A percentile compares a stretch with the other conserved stretches of the same genome.
Evolutionary conservation across 306 rosid genomes (phyloP).

Genomic region (Sesbania bispinosa): DNA sequence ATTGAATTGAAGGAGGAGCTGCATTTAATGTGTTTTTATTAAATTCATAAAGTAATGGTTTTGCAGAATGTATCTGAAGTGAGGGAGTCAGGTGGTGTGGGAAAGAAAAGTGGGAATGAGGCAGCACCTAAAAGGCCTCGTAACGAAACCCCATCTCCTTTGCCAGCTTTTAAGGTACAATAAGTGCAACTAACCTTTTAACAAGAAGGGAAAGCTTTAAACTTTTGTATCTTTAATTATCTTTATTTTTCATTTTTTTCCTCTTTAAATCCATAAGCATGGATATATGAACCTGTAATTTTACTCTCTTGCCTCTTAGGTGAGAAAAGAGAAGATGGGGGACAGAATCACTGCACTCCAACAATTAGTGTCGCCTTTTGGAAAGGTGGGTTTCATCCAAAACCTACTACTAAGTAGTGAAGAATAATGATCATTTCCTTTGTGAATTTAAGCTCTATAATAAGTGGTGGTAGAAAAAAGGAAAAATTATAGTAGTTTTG

Average conservation of each 20-base stretch:
- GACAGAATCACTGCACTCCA: constrained; percentile 99
- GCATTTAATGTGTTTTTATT: not conserved
- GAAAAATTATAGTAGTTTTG: not conserved
- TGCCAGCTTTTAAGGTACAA: constrained; percentile 99
- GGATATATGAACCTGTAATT: constrained; percentile 39
- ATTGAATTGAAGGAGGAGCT: not conserved
- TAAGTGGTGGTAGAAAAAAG: not conserved
- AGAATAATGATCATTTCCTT: constrained; percentile 28
- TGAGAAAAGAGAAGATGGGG: constrained; percentile 99
- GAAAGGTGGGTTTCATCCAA: constrained; percentile 74
- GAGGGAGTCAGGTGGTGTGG: constrained; percentile 58
- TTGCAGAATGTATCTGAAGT: constrained; percentile 75
- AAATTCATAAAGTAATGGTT: not conserved
- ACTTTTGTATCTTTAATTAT: constrained; percentile 12
- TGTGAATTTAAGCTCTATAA: constrained; percentile 27
- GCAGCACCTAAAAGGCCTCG: constrained; percentile 77
- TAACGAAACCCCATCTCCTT: constrained; percentile 76
- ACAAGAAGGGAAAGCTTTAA: constrained; percentile 26
- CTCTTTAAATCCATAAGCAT: constrained; percentile 15
- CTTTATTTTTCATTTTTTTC: constrained; percentile 4
- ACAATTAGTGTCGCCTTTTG: constrained; percentile 99
- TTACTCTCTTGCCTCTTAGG: constrained; percentile 44
- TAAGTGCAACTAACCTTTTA: constrained; percentile 36
- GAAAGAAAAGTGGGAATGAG: constrained; percentile 80
- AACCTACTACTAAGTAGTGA: no score